Evolutionary conservation across 352 stramenopile genomes (phyloP), one percentile per base, ranked within the genome.

Genomic region (Phytophthora hybrid): DNA sequence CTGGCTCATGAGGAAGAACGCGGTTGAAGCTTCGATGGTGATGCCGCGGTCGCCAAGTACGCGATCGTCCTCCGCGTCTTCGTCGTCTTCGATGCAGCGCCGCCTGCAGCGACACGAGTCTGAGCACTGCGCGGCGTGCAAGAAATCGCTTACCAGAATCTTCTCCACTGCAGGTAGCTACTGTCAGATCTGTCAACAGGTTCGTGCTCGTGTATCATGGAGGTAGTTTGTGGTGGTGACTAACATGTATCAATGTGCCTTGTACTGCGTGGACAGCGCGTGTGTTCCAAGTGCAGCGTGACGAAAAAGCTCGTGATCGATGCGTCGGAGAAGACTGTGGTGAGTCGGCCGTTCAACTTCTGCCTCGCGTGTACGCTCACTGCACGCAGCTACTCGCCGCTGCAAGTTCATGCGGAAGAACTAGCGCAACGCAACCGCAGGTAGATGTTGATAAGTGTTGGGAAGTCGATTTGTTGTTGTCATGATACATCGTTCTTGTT

Each of bases 1-100:
- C 59, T 90, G 82, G 73, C 78, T 80, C 47, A 82, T 90, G 76
- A 66, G 73, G 32, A 72, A 77, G 31, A 77, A 77, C 39, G 79
- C 71, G 0, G 59, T 69, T 59, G 58, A 61, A 44, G 23, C 37
- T 3, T 31, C 53, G 41, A 23, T 44, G 44, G 34, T 6, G 23
- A 19, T 37, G 19, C 31, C 26, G 6, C 19, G 32, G 6, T 57
- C 71, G 7, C 47, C 62, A 16, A 62, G 54, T 19, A 19, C 8
- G 14, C 55, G 26, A 10, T 66, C 61, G 10, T 59, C 65, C 19
- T 79, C 73, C 23, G 81, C 79, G 23, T 83, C 79, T 5, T 74
- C 61, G 0, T 78, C 75, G 23, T 76, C 67, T 29, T 78, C 71
- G 4, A 52, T 62, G 47, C 56, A 56, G 21, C 59, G 39, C 16